Evolutionary conservation across 371 early-diverging fungal species (phyloP), one percentile per base, ranked within the genome.

Genomic region (Mortierella sp.): DNA sequence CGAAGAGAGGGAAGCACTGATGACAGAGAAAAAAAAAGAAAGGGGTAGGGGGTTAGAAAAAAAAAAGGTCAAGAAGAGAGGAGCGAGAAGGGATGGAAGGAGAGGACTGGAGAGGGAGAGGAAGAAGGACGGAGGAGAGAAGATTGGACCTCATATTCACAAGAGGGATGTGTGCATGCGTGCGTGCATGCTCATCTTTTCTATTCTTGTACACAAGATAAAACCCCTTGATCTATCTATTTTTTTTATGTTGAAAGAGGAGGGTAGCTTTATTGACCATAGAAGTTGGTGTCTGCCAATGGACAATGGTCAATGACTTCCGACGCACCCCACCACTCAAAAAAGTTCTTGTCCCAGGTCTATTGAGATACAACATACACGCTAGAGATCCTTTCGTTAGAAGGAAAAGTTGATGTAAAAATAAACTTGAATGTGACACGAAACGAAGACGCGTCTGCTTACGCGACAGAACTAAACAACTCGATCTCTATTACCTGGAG

Each of bases 291-390:
- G 71, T 83, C 83, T 54, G 75, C 79, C 16, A 83, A 49, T 10
- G 80, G 75, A 55, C 77, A 80, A 32, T 83, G 80, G 41, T 83
- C 80, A 55, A 83, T 79, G 5, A 10, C 27, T 27, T 72, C 75
- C 4, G 71, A 21, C 10, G 60, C 41, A 18, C 83, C 77, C 80
- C 77, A 80, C 79, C 83, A 79, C 18, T 74, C 65, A 18, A 41
- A 48, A 65, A 76, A 83, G 63, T 79, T 41, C 58, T 73, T 73
- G 32, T 78, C 76, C 76, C 78, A 78, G 58, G 74, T 79, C 83
- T 83, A 68, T 32, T 21, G 41, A 27, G 35, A 38, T 29, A 27
- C 41, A 72, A 65, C 24, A 18, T 24, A 24, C 35, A 55, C 7
- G 4, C 27, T 14, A 32, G 74, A 21, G 24, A 38, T 41, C n/a